phyloP scores from a whole-genome alignment of 176 grass and related monocot species.

The Carex kokanica region DNA sequence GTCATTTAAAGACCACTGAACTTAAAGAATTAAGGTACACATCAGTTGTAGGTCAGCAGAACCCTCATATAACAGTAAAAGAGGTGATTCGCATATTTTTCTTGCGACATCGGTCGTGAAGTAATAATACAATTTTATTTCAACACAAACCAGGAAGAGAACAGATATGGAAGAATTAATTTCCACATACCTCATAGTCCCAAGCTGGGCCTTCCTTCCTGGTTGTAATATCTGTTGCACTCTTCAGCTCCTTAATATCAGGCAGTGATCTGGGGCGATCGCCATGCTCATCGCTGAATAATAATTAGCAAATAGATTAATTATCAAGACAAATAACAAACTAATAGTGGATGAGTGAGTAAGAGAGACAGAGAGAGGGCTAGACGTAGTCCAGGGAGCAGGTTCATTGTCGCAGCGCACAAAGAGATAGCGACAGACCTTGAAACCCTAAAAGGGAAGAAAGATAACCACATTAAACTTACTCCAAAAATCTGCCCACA shows the following conservation, averaged over 20 bases:
- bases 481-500: background rate
- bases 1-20: background rate
- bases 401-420: constrained; percentile 93
- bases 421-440: constrained; percentile 93
- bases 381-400: constrained; percentile 89
- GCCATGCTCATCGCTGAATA: constrained; percentile 69
- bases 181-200: constrained; percentile 64
- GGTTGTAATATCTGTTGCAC: constrained; percentile 50
- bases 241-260: constrained; percentile 70
- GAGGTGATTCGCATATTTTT: background rate
- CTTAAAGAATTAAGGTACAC: background rate
- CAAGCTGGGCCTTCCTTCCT: constrained; percentile 66
- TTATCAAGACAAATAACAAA: background rate
- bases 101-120: background rate
- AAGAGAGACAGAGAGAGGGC: background rate
- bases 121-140: background rate
- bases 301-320: constrained; percentile 1
- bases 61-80: background rate
- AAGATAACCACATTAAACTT: constrained; percentile 12
- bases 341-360: background rate
- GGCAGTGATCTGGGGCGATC: constrained; percentile 70
- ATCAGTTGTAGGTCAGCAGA: background rate
- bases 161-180: constrained; percentile 9
- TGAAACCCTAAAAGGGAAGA: constrained; percentile 55
- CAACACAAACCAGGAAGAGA: background rate